Conservation (phyloP, 768 basidiomycete genomes). For the Pisolithus sp. region DNA sequence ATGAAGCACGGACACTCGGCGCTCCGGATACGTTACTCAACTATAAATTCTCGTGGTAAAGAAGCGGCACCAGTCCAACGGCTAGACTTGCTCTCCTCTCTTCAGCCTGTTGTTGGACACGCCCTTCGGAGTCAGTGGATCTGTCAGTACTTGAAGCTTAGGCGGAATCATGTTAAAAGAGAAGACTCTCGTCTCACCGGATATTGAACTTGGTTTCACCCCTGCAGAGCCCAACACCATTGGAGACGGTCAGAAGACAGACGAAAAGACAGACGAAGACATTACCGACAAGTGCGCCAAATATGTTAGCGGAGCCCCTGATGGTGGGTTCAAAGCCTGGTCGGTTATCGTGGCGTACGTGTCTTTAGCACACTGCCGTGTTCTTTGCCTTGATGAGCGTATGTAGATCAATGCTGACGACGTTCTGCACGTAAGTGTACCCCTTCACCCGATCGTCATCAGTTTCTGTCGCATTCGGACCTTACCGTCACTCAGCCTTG, state of each 20-base stretch:
- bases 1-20: no score
- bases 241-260: conserved; percentile 2
- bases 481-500: conserved; percentile 37
- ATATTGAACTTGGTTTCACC: no score
- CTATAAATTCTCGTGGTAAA: no score
- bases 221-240: no score
- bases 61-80: no score
- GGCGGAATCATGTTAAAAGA: no score
- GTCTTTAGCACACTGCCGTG: no score
- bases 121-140: conserved; percentile 47
- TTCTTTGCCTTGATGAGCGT: background rate
- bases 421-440: conserved; percentile 35
- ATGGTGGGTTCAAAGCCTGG: conserved; percentile 28
- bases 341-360: conserved; percentile 24
- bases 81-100: conserved; percentile 30
- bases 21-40: no score
- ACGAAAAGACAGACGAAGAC: background rate
- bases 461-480: background rate
- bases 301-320: conserved; percentile 19
- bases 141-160: no score
- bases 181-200: no score
- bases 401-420: conserved; percentile 18
- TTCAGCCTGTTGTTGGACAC: conserved; percentile 18
- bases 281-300: conserved; percentile 11
- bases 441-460: no score